Evolutionary conservation across 345 rosid species (phyloP).

Genomic region (Eucalyptus curtisii): DNA sequence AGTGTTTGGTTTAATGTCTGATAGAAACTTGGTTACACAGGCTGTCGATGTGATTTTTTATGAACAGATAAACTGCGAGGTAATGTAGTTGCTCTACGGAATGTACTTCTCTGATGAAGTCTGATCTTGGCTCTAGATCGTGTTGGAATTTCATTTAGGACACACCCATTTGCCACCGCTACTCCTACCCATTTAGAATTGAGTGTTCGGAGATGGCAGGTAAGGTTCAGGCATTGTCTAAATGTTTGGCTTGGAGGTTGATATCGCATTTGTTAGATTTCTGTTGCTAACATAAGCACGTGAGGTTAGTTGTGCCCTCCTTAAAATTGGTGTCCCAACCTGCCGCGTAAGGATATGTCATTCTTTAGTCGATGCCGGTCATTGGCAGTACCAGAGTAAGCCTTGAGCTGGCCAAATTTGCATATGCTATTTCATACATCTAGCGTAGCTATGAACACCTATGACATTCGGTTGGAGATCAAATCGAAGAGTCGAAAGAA

Average conservation of each 20-base stretch:
- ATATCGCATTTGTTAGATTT: background rate
- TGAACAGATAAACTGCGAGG: background rate
- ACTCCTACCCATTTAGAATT: background rate
- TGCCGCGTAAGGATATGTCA: background rate
- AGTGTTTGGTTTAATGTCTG: background rate
- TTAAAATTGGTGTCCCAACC: background rate
- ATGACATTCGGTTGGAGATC: background rate
- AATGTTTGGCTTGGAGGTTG: background rate
- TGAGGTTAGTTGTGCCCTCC: background rate
- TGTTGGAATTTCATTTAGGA: background rate
- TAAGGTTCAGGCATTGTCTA: background rate
- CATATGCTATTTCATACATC: background rate
- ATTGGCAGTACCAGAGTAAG: background rate
- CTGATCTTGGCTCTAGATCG: background rate
- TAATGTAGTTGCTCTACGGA: background rate
- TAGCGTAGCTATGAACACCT: background rate
- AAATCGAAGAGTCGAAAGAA: background rate
- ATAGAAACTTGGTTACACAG: background rate
- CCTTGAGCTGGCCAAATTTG: background rate
- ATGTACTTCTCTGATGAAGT: background rate
- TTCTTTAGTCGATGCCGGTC: rapidly evolving
- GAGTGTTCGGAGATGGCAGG: background rate
- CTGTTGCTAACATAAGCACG: background rate
- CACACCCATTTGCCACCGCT: background rate
- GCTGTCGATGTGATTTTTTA: background rate